Conservation (phyloP, 148 eudicot species). For the Agrostemma githago region DNA sequence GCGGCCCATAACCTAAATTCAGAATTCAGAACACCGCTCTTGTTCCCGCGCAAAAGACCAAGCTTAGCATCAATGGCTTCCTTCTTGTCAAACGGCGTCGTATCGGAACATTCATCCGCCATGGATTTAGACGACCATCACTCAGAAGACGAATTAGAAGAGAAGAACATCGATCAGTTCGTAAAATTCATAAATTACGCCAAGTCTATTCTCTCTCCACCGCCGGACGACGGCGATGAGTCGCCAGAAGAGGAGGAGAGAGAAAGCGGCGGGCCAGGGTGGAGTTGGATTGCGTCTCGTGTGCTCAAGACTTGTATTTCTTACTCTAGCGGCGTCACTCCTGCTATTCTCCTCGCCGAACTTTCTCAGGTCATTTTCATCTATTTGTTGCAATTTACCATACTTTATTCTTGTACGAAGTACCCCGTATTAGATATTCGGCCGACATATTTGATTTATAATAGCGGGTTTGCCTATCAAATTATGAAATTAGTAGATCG, state of each 20-base stretch:
- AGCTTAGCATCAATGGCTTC: constrained; percentile 3
- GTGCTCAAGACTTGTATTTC: constrained; percentile 72
- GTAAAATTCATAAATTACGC: constrained; percentile 66
- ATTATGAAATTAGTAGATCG: no score
- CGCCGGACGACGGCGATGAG: constrained; percentile 20
- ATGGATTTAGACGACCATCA: constrained; percentile 36
- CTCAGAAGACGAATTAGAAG: constrained; percentile 7
- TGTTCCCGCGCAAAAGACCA: constrained; percentile 6
- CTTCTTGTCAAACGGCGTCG: constrained; percentile 13
- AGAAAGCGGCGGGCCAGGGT: constrained; percentile 46
- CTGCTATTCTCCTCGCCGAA: constrained; percentile 87
- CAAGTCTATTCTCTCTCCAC: constrained; percentile 44
- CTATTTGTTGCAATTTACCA: no score
- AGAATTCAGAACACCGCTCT: not conserved
- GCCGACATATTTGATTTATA: no score
- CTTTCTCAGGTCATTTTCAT: constrained; percentile 53
- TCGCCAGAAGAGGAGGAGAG: constrained; percentile 27
- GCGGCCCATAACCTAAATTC: not conserved
- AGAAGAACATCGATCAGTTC: constrained; percentile 48
- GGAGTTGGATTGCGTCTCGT: constrained; percentile 82
- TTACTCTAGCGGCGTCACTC: constrained; percentile 83
- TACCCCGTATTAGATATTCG: no score
- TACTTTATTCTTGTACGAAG: no score
- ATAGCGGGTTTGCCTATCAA: no score
- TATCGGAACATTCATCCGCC: constrained; percentile 17